phyloP scores from a whole-genome alignment of 1,139 yeast species.

The Saccharomyces pastorianus region DNA sequence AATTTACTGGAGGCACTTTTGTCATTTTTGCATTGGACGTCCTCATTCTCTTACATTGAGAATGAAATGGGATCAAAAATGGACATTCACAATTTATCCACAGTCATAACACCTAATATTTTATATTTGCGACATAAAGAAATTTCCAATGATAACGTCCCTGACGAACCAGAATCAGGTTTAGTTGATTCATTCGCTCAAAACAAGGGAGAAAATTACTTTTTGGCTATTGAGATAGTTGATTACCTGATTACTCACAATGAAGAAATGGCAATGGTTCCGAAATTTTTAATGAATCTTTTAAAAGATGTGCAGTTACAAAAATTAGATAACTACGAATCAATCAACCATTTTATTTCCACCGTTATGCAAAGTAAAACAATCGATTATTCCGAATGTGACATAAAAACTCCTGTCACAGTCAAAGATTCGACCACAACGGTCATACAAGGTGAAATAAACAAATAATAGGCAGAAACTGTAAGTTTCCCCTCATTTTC shows the following conservation, averaged over 20 bases:
- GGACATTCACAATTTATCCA: constrained; percentile 93
- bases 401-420: not conserved
- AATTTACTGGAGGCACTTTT: constrained; percentile 81
- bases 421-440: constrained; percentile 5
- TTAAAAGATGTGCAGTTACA: constrained; percentile 30
- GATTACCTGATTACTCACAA: constrained; percentile 77
- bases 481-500: not conserved
- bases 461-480: not conserved
- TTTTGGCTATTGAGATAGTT: constrained; percentile 85
- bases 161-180: constrained; percentile 26
- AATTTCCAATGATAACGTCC: constrained; percentile 23
- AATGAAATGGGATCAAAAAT: constrained; percentile 88
- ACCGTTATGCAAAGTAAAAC: constrained; percentile 9
- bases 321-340: constrained; percentile 16
- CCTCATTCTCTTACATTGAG: constrained; percentile 86
- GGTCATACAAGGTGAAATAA: constrained; percentile 5
- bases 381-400: constrained; percentile 14
- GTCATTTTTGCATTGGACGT: constrained; percentile 88
- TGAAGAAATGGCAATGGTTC: constrained; percentile 73
- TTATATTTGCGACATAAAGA: constrained; percentile 42
- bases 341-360: constrained; percentile 15
- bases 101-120: constrained; percentile 91
- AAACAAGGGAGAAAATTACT: constrained; percentile 67
- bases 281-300: constrained; percentile 43
- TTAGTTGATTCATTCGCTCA: constrained; percentile 36